phyloP scores from a whole-genome alignment of 106 monocot species.

The Narthecium ossifragum region DNA sequence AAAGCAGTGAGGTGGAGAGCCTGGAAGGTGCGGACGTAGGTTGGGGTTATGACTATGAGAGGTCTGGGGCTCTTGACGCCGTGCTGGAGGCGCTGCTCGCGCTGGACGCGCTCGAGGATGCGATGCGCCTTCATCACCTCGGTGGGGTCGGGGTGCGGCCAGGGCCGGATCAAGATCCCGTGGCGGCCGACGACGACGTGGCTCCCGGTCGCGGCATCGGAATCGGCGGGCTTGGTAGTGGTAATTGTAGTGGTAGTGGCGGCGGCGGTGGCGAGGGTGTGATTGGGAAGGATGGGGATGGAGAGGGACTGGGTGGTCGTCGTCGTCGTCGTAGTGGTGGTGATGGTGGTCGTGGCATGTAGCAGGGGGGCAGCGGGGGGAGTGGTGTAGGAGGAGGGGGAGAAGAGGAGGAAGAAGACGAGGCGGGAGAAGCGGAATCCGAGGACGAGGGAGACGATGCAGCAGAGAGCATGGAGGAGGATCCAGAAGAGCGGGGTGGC shows the following conservation, averaged over 20 bases:
- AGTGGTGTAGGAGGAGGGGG: conserved; percentile 64
- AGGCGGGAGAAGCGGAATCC: conserved; percentile 94
- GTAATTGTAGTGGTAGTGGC: conserved; percentile 4
- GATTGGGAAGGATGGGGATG: conserved; percentile 10
- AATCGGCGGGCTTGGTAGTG: too few relatives aligned
- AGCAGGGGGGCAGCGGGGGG: conserved; percentile 23
- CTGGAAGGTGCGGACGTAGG: conserved; percentile 92
- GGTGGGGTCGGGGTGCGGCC: conserved; percentile 77
- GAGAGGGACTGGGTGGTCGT: conserved; percentile 23
- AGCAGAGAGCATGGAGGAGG: conserved; percentile 61
- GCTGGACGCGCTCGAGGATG: conserved; percentile 79
- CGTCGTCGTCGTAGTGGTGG: conserved; percentile 14
- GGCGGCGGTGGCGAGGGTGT: conserved; percentile 5
- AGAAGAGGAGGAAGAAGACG: conserved; percentile 75
- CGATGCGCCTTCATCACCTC: conserved; percentile 74
- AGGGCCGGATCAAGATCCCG: conserved; percentile 93
- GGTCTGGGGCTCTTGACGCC: conserved; percentile 44
- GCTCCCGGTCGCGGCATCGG: conserved; percentile 19
- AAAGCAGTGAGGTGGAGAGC: conserved; percentile 73
- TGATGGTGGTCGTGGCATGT: conserved; percentile 11
- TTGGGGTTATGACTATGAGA: conserved; percentile 71
- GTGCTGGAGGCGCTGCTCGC: conserved; percentile 69
- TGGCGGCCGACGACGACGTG: conserved; percentile 89
- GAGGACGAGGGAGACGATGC: conserved; percentile 58
- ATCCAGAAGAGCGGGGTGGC: conserved; percentile 46